phyloP scores from a whole-genome alignment of 1,284 basidiomycete species.

The Leccinum colubrinum region DNA sequence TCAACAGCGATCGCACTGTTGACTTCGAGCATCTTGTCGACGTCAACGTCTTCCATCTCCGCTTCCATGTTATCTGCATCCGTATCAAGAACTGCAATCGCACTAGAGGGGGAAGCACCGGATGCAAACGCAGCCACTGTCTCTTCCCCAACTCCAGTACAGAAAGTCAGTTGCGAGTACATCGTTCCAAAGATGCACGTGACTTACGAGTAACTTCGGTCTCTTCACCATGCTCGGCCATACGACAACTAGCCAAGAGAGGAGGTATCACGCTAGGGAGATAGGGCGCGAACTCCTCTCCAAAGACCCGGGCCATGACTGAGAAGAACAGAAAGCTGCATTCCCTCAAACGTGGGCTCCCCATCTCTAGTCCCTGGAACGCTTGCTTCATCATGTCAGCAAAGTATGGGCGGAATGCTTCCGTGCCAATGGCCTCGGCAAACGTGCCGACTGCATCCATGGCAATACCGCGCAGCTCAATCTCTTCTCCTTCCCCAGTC shows the following conservation, averaged over 20 bases:
- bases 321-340: conserved; percentile 99
- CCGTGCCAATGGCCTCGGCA: conserved; percentile 94
- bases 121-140: conserved; percentile 63
- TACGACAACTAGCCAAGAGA: conserved; percentile 83
- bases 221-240: conserved; percentile 80
- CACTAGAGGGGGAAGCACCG: conserved; percentile 67
- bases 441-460: conserved; percentile 99
- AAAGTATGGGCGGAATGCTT: conserved; percentile 95
- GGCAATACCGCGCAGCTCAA: conserved; percentile 94
- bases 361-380: conserved; percentile 88
- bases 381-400: conserved; percentile 94
- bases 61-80: conserved; percentile 59
- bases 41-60: conserved; percentile 84
- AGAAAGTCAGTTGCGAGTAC: conserved; percentile 1
- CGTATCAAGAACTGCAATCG: conserved; percentile 56
- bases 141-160: conserved; percentile 45
- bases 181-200: conserved; percentile 2
- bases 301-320: conserved; percentile 96
- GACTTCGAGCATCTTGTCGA: conserved; percentile 86
- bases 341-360: conserved; percentile 87
- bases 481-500: conserved; percentile 83
- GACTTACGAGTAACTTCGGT: conserved; percentile 39
- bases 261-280: conserved; percentile 86
- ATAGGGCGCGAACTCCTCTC: conserved; percentile 88
- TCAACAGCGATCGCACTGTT: conserved; percentile 98